A percentile compares a stretch with the other conserved stretches of the same genome.
Conservation (phyloP, 306 rosid species). For the Fagus crenata region DNA sequence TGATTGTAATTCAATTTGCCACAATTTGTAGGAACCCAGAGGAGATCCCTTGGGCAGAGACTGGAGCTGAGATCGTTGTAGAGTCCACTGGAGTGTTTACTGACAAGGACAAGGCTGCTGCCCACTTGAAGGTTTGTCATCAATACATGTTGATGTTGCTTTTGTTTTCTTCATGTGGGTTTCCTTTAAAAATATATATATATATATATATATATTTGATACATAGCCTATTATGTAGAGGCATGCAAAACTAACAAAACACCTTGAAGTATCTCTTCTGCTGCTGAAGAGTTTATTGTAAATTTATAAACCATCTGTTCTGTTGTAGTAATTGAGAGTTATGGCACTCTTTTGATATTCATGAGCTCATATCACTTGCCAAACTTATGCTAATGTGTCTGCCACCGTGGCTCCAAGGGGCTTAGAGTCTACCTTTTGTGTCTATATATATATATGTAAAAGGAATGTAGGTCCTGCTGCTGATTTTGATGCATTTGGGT, state of each 20-base stretch:
- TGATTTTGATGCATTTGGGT: not conserved
- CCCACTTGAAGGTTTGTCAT: conserved; percentile 59
- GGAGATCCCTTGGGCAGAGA: conserved; percentile 62
- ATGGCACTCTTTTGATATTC: not conserved
- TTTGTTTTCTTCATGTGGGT: not conserved
- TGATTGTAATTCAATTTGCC: not conserved
- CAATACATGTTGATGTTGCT: not conserved
- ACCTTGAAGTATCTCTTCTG: not conserved
- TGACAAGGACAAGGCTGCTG: conserved; percentile 58
- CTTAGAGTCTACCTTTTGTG: not conserved
- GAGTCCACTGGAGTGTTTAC: conserved; percentile 68
- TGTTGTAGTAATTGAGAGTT: too few species aligned
- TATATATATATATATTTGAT: too few species aligned
- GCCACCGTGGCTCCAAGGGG: not conserved
- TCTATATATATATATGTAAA: not conserved
- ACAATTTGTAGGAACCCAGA: conserved; percentile 48
- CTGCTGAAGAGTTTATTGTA: not conserved
- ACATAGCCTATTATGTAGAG: not conserved
- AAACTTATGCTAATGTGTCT: too few species aligned
- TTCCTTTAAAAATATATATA: too few species aligned
- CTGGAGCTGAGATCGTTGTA: conserved; percentile 52
- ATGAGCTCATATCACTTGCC: not conserved
- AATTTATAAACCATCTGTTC: not conserved
- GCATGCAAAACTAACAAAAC: not conserved
- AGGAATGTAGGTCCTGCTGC: not conserved